Evolutionary conservation across 352 stramenopile species (phyloP).

Genomic region (Globisporangium carolinianum): DNA sequence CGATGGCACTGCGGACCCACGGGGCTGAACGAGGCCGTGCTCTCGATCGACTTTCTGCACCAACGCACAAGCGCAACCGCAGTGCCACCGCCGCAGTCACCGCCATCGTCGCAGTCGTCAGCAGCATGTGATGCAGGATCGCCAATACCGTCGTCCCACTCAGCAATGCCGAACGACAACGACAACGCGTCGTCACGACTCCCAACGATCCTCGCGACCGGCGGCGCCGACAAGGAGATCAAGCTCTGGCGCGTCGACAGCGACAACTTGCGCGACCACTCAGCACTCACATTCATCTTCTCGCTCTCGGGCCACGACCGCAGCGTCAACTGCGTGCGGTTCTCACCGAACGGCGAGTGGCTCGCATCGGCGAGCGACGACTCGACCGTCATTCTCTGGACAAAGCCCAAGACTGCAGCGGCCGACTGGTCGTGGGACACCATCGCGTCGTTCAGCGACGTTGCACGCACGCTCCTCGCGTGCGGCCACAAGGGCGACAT

Average conservation of each 20-base stretch:
- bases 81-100: not conserved
- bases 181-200: not conserved
- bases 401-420: conserved; percentile 57
- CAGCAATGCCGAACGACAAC: not conserved
- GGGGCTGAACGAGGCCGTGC: conserved; percentile 81
- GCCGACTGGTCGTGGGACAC: conserved; percentile 71
- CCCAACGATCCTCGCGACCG: conserved; percentile 54
- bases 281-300: conserved; percentile 69
- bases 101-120: not conserved
- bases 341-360: conserved; percentile 80
- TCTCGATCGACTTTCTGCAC: conserved; percentile 77
- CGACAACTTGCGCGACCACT: conserved; percentile 17
- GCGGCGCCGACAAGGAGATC: conserved; percentile 85
- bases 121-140: too few species aligned
- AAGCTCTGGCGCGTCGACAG: conserved; percentile 70
- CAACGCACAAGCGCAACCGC: not conserved
- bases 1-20: conserved; percentile 82
- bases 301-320: conserved; percentile 84
- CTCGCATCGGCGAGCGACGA: conserved; percentile 87
- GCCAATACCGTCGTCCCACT: not conserved
- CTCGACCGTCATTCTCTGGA: conserved; percentile 85
- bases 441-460: conserved; percentile 73
- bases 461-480: conserved; percentile 66
- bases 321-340: conserved; percentile 89
- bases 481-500: conserved; percentile 88